Conservation (phyloP, 2,329 filamentous ascomycete species). For the Neonectria ditissima region DNA sequence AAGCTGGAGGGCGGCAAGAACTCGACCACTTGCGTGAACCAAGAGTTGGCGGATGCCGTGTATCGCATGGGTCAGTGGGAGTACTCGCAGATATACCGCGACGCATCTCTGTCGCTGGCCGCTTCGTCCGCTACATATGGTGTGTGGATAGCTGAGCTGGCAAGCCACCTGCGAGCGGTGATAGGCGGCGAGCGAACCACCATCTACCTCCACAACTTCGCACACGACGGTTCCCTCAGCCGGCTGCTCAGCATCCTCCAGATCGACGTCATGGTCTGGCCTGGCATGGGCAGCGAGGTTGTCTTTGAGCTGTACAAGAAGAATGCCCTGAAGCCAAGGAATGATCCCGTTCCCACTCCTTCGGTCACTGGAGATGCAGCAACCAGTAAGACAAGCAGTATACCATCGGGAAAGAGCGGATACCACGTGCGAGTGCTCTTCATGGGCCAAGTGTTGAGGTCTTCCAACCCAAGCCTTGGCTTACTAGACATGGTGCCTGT, state of each 20-base stretch:
- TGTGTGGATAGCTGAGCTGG: constrained; percentile 80
- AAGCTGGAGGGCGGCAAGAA: constrained; percentile 59
- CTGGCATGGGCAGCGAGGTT: constrained; percentile 82
- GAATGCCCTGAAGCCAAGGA: constrained; percentile 13
- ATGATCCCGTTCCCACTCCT: background rate
- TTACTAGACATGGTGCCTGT: constrained; percentile 77
- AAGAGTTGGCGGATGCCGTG: constrained; percentile 73
- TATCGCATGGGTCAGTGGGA: constrained; percentile 85
- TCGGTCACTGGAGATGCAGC: background rate
- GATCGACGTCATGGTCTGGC: constrained; percentile 80
- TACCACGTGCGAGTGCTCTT: constrained; percentile 77
- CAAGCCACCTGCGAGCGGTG: constrained; percentile 70
- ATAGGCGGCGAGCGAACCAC: constrained; percentile 54
- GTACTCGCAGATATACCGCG: constrained; percentile 82
- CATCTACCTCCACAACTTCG: constrained; percentile 80
- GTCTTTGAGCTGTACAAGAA: constrained; percentile 78
- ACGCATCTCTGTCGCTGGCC: constrained; percentile 69
- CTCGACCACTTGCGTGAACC: constrained; percentile 70
- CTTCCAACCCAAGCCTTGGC: constrained; percentile 76
- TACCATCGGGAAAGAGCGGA: constrained; percentile 29
- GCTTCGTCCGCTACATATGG: constrained; percentile 74
- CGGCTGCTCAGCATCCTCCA: constrained; percentile 76
- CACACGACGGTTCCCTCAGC: constrained; percentile 81
- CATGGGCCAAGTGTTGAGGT: constrained; percentile 73
- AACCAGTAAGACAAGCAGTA: background rate